These are phyloP conservation scores for Yamadazyma dushanensis DNA, from an alignment of 1,139 yeast species.

Conservation along the genomic window DNA sequence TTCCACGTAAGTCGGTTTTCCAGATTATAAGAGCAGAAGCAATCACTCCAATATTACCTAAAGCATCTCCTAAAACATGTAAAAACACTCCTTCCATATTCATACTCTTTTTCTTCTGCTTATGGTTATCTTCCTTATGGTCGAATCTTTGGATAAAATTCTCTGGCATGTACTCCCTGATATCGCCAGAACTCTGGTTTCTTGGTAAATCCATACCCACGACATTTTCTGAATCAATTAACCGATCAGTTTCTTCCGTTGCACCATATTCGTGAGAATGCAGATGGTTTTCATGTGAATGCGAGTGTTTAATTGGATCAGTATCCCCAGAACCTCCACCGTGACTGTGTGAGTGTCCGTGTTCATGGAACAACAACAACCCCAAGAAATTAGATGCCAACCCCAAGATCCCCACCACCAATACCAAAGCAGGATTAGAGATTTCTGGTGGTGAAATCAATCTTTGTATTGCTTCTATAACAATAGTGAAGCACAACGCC, in stretches of 20 bases:
- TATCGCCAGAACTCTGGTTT: conserved; percentile 15
- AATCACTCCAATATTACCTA: conserved; percentile 94
- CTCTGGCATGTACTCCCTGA: conserved; percentile 37
- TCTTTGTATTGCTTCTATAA: conserved; percentile 90
- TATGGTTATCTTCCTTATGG: conserved; percentile 22
- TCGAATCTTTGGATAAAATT: conserved; percentile 35
- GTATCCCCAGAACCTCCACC: conserved; percentile 39
- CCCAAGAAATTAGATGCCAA: conserved; percentile 81
- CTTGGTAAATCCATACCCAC: conserved; percentile 5
- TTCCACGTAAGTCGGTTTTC: conserved; percentile 91
- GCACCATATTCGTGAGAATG: conserved; percentile 4
- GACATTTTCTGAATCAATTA: neutral
- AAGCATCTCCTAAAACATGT: conserved; percentile 94
- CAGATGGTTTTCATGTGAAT: conserved; percentile 29
- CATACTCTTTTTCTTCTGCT: conserved; percentile 54
- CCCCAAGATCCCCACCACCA: conserved; percentile 83
- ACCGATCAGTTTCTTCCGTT: neutral
- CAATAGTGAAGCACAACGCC: conserved; percentile 89
- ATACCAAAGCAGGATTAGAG: conserved; percentile 74
- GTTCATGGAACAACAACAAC: conserved; percentile 85
- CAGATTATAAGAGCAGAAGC: conserved; percentile 87
- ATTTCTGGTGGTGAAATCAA: conserved; percentile 79
- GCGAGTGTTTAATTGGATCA: conserved; percentile 18
- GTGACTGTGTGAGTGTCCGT: conserved; percentile 71
- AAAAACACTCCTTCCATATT: conserved; percentile 97